Evolutionary conservation across 176 grass and related monocot genomes (phyloP).

Genomic region (Zoysia japonica): DNA sequence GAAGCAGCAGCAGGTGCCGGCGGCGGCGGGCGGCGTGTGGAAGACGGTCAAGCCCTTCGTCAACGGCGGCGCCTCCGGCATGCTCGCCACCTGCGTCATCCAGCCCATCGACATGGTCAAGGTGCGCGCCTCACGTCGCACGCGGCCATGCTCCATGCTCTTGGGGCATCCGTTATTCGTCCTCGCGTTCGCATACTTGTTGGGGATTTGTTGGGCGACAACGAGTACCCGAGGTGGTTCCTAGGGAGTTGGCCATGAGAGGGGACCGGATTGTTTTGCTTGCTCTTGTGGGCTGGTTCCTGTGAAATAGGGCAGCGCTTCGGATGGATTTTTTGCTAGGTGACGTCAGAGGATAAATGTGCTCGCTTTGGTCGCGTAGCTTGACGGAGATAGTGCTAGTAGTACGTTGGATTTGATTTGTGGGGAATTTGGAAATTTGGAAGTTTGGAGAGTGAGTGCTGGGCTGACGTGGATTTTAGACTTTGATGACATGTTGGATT

Average conservation of each 20-base stretch:
- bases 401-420: neutral
- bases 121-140: constrained; percentile 63
- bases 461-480: neutral
- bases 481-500: neutral
- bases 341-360: constrained; percentile 2
- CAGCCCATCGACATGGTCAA: constrained; percentile 99
- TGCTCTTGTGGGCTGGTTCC: neutral
- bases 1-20: constrained; percentile 50
- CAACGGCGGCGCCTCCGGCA: constrained; percentile 86
- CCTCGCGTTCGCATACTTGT: neutral
- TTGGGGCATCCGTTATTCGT: too few species aligned
- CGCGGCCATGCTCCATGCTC: neutral
- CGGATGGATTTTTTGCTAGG: neutral
- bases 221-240: neutral
- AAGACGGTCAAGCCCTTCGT: constrained; percentile 85
- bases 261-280: neutral
- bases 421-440: neutral
- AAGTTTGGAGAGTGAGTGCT: neutral
- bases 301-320: neutral
- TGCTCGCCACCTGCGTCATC: constrained; percentile 97
- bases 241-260: neutral
- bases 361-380: neutral
- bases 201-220: neutral
- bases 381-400: neutral
- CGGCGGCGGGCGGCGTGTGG: constrained; percentile 51